phyloP scores from a whole-genome alignment of 345 rosid species.

The Pseudoturritis turrita region DNA sequence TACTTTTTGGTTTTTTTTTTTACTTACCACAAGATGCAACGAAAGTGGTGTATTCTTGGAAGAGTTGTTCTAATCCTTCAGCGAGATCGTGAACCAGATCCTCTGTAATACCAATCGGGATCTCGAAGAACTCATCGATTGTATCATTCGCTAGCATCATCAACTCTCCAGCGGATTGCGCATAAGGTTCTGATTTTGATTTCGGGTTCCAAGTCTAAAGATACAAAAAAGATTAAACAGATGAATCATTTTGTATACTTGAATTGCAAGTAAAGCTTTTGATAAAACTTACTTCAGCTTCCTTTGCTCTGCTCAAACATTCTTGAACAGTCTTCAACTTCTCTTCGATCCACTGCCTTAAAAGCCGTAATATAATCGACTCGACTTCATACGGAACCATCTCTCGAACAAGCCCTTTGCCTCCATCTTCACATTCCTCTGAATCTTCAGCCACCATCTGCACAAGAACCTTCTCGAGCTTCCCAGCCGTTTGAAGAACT shows the following conservation, averaged over 20 bases:
- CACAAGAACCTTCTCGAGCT: slow-evolving; percentile 70
- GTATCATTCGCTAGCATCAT: slow-evolving; percentile 57
- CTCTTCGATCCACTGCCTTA: slow-evolving; percentile 60
- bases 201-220: slow-evolving; percentile 89
- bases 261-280: neutral
- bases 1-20: neutral
- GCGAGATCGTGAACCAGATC: slow-evolving; percentile 67
- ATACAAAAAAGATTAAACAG: neutral
- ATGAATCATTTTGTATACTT: neutral
- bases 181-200: slow-evolving; percentile 84
- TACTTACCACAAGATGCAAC: slow-evolving; percentile 78
- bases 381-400: slow-evolving; percentile 86
- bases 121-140: slow-evolving; percentile 73
- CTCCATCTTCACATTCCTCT: slow-evolving; percentile 86
- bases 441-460: slow-evolving; percentile 87
- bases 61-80: slow-evolving; percentile 57
- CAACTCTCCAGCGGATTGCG: slow-evolving; percentile 65
- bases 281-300: slow-evolving; percentile 57
- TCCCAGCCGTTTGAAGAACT: slow-evolving; percentile 66
- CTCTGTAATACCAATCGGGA: slow-evolving; percentile 71
- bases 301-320: slow-evolving; percentile 51
- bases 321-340: slow-evolving; percentile 44
- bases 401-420: slow-evolving; percentile 65
- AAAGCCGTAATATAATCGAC: slow-evolving; percentile 40
- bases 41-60: slow-evolving; percentile 63